These are phyloP conservation scores for Carex scoparia DNA, from an alignment of 176 grass and related monocot genomes.

Conservation along the genomic window DNA sequence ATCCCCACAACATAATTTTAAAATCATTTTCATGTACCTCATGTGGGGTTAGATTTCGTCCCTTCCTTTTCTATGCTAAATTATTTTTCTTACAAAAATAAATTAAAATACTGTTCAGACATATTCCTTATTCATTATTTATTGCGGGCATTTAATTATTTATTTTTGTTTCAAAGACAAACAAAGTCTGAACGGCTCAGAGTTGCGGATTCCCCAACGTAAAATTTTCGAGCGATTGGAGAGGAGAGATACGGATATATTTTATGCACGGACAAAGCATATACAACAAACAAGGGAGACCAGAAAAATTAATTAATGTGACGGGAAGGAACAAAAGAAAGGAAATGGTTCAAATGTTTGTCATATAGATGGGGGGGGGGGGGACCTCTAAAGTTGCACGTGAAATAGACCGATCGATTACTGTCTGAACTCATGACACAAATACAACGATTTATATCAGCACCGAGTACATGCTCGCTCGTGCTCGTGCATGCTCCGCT, in stretches of 20 bases:
- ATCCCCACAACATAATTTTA: background rate
- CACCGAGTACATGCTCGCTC: background rate
- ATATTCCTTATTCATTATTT: too few species aligned
- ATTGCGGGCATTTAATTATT: too few species aligned
- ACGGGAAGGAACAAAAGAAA: background rate
- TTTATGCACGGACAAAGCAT: background rate
- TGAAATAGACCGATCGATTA: background rate
- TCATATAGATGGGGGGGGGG: background rate
- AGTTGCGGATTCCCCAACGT: too few species aligned
- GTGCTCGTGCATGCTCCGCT: background rate
- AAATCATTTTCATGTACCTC: background rate
- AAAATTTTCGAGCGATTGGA: background rate
- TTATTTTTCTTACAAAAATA: too few species aligned
- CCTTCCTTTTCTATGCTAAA: background rate
- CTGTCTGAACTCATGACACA: background rate
- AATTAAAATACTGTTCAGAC: too few species aligned
- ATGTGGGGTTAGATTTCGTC: background rate
- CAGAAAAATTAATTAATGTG: constrained; percentile 3
- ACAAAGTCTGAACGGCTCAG: background rate
- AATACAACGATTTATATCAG: too few species aligned
- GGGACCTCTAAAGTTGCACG: constrained; percentile 21
- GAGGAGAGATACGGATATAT: background rate
- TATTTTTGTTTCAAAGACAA: background rate
- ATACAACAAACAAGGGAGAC: background rate
- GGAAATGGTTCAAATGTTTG: constrained; percentile 12